Base-by-base conservation (phyloP, 768 basidiomycete genomes). In the Panaeolus cyanescens region DNA sequence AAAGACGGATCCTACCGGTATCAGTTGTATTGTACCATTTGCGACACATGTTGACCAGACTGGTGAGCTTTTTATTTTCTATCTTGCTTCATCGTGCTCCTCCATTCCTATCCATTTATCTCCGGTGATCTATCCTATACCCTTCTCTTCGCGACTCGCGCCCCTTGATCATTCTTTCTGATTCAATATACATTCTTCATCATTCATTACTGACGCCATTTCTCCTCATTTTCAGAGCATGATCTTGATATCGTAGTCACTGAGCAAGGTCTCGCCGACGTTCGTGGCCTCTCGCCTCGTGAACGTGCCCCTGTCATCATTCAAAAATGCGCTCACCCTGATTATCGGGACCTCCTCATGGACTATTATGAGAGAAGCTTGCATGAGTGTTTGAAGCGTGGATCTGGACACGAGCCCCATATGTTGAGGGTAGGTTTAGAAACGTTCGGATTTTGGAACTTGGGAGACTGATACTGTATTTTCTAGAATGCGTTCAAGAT, bases 1-100 rank as follows among this genome's bases (percentile, higher is more conserved):
- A 6, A 83, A 80, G 68, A 78, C 72, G 0, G 81, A 83, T 62
- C 80, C 81, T 5, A 81, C 79, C 7, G 80, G 81, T 19, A 81
- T 83, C 59, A 79, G 77, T 60, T 83, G 81, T 59, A 81, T 83
- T 58, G 80, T 81, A 1, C 81, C 81, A 1, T 83, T 83, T 60
- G 76, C 75, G 1, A 78, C 77, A 12, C 81, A 83, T 61, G 64
- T 83, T 7, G 81, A 83, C 62, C 81, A 83, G 57, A 83, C 80
- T 20, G 80, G 80, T 80, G 31, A 28, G 75, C 69, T 22, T 50
- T 40, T 19, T n/a, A n/a, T n/a, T n/a, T n/a, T n/a, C n/a, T n/a
- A n/a, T n/a, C n/a, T n/a, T n/a, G n/a, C n/a, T n/a, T n/a, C n/a
- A n/a, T n/a, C n/a, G n/a, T n/a, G n/a, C n/a, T n/a, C n/a, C n/a